Percentiles rank a stretch among this genome's conserved stretches.
Evolutionary conservation across 2,329 filamentous ascomycete species (phyloP).

Genomic region (Stagonosporopsis cucurbitacearum): DNA sequence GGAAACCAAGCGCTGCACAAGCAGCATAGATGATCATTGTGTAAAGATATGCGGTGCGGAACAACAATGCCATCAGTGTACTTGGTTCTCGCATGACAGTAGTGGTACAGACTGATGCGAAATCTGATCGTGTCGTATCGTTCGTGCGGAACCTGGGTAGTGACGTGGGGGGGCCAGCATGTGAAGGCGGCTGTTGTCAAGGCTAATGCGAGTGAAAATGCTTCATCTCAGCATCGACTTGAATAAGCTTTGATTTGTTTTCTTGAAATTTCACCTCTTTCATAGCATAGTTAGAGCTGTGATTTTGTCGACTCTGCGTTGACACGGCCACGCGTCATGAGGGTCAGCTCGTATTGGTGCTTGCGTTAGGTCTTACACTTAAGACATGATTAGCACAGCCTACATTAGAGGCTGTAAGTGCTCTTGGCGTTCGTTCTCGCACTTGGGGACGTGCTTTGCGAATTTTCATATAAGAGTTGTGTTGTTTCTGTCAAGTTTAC

Average conservation of each 20-base stretch:
- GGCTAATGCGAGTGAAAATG: neutral
- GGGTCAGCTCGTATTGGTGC: constrained; percentile 12
- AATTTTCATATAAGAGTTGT: too few relatives aligned
- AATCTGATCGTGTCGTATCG: too few relatives aligned
- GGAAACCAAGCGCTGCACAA: constrained; percentile 4
- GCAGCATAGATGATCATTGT: constrained; percentile 9
- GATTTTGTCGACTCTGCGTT: neutral
- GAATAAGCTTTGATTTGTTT: neutral
- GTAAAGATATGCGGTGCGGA: constrained; percentile 13
- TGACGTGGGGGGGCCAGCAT: neutral
- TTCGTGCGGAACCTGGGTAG: neutral
- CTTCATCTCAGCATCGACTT: neutral
- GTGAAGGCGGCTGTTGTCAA: too few relatives aligned
- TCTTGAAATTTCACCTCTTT: too few relatives aligned
- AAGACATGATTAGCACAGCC: constrained; percentile 1
- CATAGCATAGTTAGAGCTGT: neutral
- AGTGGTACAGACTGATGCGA: neutral
- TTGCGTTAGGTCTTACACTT: constrained; percentile 13
- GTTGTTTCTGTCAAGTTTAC: too few relatives aligned
- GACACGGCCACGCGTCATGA: constrained; percentile 11
- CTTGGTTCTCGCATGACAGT: neutral
- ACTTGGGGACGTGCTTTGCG: too few relatives aligned
- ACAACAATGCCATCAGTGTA: constrained; percentile 5
- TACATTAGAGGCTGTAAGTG: neutral
- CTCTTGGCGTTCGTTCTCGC: too few relatives aligned